Conservation (phyloP, 768 basidiomycete species). For the Mrakia hoshinonis region DNA sequence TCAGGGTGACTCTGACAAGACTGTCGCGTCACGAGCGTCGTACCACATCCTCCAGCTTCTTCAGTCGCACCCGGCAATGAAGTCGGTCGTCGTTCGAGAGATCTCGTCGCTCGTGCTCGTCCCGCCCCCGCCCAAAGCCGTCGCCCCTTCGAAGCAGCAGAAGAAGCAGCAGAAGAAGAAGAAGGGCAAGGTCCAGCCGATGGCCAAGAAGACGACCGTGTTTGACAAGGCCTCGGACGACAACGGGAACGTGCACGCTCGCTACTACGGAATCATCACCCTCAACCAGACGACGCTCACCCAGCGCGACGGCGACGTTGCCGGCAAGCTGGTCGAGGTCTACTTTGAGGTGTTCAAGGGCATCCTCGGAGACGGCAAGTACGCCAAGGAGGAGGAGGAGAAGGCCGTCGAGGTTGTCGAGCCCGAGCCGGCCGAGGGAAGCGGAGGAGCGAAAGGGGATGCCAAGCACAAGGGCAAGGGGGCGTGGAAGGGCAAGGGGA, state of each 20-base stretch:
- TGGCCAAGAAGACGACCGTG: slow-evolving; percentile 33
- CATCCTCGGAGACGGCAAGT: slow-evolving; percentile 56
- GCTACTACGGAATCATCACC: slow-evolving; percentile 87
- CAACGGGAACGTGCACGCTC: slow-evolving; percentile 51
- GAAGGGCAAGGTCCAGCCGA: slow-evolving; percentile 34
- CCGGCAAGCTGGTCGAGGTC: slow-evolving; percentile 68
- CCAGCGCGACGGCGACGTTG: slow-evolving; percentile 58
- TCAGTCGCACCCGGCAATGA: slow-evolving; percentile 89
- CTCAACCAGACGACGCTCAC: slow-evolving; percentile 83
- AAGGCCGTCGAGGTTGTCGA: slow-evolving; percentile 33
- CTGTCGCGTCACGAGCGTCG: slow-evolving; percentile 80
- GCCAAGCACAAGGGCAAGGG: slow-evolving; percentile 35
- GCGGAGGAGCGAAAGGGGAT: slow-evolving; percentile 30
- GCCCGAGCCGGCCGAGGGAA: slow-evolving; percentile 36
- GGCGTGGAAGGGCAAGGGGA: slow-evolving; percentile 39
- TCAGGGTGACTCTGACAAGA: slow-evolving; percentile 80
- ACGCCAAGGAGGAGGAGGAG: slow-evolving; percentile 28
- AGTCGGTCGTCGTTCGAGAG: slow-evolving; percentile 76
- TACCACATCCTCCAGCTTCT: slow-evolving; percentile 81
- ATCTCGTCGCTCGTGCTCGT: slow-evolving; percentile 68
- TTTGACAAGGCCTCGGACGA: slow-evolving; percentile 34
- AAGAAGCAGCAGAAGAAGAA: slow-evolving; percentile 33
- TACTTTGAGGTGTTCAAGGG: slow-evolving; percentile 94
- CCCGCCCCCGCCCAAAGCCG: slow-evolving; percentile 43
- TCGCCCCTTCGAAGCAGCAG: slow-evolving; percentile 41